phyloP scores from a whole-genome alignment of 441 rosid genomes.

The Mallotus repandus region DNA sequence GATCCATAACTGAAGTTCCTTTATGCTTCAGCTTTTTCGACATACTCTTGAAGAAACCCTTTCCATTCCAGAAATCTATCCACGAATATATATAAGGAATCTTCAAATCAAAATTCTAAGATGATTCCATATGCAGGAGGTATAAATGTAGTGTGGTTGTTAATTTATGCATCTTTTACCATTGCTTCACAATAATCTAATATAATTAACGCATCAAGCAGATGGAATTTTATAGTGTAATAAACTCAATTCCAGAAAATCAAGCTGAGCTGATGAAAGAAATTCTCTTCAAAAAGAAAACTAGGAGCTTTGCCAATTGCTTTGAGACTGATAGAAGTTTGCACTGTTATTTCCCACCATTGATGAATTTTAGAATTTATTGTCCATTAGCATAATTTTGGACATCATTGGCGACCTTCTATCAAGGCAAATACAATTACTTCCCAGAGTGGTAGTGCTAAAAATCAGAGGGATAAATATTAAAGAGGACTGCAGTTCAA shows the following conservation, averaged over 20 bases:
- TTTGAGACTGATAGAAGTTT: no score
- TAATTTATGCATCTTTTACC: background rate
- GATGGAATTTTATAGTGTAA: slow-evolving; percentile 64
- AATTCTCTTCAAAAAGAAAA: slow-evolving; percentile 64
- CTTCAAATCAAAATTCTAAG: slow-evolving; percentile 84
- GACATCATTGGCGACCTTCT: no score
- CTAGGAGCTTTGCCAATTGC: no score
- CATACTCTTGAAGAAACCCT: slow-evolving; percentile 81
- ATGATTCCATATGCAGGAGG: slow-evolving; percentile 95
- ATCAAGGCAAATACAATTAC: no score
- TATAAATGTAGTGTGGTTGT: slow-evolving; percentile 30
- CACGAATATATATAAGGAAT: slow-evolving; percentile 91
- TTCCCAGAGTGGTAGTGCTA: no score
- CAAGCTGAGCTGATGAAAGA: slow-evolving; percentile 85
- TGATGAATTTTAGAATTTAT: no score
- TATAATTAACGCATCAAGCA: slow-evolving; percentile 27
- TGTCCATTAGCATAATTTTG: no score
- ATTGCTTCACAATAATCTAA: slow-evolving; percentile 8
- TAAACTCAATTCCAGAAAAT: slow-evolving; percentile 71
- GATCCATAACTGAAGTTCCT: slow-evolving; percentile 76
- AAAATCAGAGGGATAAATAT: no score
- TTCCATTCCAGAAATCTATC: slow-evolving; percentile 74
- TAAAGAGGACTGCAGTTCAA: no score
- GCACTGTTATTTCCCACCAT: no score
- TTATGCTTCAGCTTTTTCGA: slow-evolving; percentile 86